Evolutionary conservation across 495 filamentous ascomycete genomes (phyloP).

Genomic region (Aspergillus cavernicola): DNA sequence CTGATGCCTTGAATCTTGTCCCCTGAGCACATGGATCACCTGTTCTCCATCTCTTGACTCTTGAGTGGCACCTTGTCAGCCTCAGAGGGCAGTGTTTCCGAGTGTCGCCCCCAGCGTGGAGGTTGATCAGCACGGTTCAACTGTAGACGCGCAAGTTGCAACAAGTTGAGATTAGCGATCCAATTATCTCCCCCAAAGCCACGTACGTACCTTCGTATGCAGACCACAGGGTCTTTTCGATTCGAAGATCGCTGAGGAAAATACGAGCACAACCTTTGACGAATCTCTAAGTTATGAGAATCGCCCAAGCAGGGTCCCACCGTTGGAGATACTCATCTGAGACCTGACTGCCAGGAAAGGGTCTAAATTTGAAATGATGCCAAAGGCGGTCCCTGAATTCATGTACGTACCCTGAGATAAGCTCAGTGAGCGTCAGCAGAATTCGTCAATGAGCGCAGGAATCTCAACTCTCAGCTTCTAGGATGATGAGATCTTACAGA

Average conservation of each 20-base stretch:
- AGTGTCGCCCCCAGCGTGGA: slow-evolving; percentile 11
- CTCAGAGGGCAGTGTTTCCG: slow-evolving; percentile 2
- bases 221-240: neutral
- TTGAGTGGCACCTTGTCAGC: neutral
- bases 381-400: neutral
- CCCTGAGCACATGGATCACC: neutral
- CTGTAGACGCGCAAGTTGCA: slow-evolving; percentile 4
- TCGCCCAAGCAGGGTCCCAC: too few relatives aligned
- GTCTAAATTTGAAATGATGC: neutral
- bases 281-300: too few relatives aligned
- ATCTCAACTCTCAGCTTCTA: too few relatives aligned
- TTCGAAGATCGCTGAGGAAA: too few relatives aligned
- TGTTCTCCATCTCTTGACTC: neutral
- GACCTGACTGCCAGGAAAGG: neutral
- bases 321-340: too few relatives aligned
- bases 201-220: slow-evolving; percentile 4
- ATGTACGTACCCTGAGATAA: neutral
- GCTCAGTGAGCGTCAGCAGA: neutral
- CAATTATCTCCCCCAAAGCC: neutral
- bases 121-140: slow-evolving; percentile 9
- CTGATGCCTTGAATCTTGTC: neutral
- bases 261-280: too few relatives aligned
- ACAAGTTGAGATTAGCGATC: neutral
- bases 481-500: too few relatives aligned
- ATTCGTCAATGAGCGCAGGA: too few relatives aligned